These are phyloP conservation scores for Flaveria brownii DNA, from an alignment of 129 eudicot species.

Conservation along the genomic window DNA sequence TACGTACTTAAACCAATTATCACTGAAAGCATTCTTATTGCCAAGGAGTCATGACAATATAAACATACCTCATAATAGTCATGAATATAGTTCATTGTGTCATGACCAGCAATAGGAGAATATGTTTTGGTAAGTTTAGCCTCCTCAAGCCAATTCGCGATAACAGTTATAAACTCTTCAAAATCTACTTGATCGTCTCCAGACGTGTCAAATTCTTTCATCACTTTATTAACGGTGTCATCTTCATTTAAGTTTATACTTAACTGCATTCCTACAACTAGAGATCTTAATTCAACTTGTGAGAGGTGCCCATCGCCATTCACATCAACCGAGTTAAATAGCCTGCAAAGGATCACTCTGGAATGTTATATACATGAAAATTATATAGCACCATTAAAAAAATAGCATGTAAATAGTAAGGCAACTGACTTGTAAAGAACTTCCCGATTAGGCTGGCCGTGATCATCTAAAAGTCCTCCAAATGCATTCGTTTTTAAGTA, in stretches of 20 bases:
- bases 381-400: neutral
- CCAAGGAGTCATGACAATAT: neutral
- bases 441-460: conserved; percentile 59
- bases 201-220: conserved; percentile 65
- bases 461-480: conserved; percentile 52
- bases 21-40: neutral
- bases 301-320: conserved; percentile 52
- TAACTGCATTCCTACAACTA: conserved; percentile 60
- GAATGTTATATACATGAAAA: neutral
- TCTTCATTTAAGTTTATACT: conserved; percentile 50
- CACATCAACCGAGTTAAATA: conserved; percentile 50
- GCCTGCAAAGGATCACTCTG: conserved; percentile 41
- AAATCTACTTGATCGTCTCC: conserved; percentile 43
- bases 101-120: conserved; percentile 35
- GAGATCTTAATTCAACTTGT: conserved; percentile 52
- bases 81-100: conserved; percentile 42
- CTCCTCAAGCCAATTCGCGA: conserved; percentile 57
- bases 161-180: conserved; percentile 48
- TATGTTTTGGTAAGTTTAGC: conserved; percentile 39
- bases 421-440: conserved; percentile 48
- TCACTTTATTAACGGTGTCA: conserved; percentile 54
- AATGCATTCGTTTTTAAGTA: conserved; percentile 43
- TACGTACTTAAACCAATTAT: neutral
- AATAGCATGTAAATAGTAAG: neutral
- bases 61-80: conserved; percentile 12